Percentiles rank a stretch among this genome's conserved stretches.
These are phyloP conservation scores for Cryptosporidium bovis DNA, from an alignment of 169 alveolate genomes.

Conservation along the genomic window DNA sequence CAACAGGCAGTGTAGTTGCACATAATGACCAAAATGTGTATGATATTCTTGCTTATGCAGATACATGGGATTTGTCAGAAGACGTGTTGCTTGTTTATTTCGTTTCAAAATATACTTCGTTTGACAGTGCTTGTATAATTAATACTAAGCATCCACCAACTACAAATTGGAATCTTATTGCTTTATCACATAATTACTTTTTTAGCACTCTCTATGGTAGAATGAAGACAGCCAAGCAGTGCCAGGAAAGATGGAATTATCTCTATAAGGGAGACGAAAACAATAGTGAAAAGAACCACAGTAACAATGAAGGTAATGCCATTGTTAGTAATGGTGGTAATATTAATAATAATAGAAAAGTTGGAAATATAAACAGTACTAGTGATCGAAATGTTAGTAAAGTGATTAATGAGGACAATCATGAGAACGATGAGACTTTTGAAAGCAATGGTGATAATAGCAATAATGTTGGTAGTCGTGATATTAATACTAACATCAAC, in stretches of 20 bases:
- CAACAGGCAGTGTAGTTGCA: neutral
- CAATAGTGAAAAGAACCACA: neutral
- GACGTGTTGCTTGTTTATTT: slow-evolving; percentile 49
- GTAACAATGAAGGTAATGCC: neutral
- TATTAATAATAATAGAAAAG: neutral
- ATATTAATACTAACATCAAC: neutral
- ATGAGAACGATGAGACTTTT: neutral
- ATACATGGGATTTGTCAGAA: slow-evolving; percentile 60
- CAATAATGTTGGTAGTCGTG: neutral
- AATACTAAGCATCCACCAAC: neutral
- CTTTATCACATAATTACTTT: slow-evolving; percentile 53
- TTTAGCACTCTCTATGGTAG: slow-evolving; percentile 61
- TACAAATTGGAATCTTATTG: slow-evolving; percentile 68
- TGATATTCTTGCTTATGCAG: slow-evolving; percentile 71
- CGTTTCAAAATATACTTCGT: slow-evolving; percentile 61
- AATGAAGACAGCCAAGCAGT: slow-evolving; percentile 66
- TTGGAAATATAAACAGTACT: neutral
- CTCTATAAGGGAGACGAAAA: slow-evolving; percentile 24
- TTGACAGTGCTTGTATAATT: neutral
- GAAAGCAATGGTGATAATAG: neutral
- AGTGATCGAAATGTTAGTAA: neutral
- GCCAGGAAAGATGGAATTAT: slow-evolving; percentile 66
- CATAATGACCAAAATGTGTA: slow-evolving; percentile 17
- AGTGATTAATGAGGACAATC: neutral
- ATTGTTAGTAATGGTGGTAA: neutral